Evolutionary conservation across 2,329 filamentous ascomycete species (phyloP).

Genomic region (Hypoxylon sp.): DNA sequence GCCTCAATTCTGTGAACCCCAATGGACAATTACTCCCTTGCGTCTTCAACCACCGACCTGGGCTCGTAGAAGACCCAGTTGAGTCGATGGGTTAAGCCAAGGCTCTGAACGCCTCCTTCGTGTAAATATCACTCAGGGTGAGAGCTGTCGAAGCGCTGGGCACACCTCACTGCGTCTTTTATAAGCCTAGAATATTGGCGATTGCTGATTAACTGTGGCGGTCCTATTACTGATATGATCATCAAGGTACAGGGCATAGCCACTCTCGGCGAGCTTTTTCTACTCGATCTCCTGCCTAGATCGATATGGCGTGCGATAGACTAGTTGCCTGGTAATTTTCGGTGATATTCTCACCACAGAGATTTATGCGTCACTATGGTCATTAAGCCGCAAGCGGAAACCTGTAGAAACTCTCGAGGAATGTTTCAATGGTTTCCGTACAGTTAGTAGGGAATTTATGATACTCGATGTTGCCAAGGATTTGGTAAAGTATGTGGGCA

Average conservation of each 20-base stretch:
- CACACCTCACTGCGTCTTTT: background rate
- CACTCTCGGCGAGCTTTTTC: background rate
- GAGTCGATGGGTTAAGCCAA: background rate
- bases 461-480: slow-evolving; percentile 19
- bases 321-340: background rate
- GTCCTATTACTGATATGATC: background rate
- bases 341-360: background rate
- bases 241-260: background rate
- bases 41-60: background rate
- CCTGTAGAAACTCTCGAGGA: background rate
- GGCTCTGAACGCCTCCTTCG: background rate
- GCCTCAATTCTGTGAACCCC: background rate
- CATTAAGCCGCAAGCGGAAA: background rate
- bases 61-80: background rate
- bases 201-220: background rate
- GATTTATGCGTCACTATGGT: background rate
- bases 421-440: background rate
- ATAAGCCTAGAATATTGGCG: background rate
- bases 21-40: background rate
- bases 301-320: background rate
- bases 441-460: background rate
- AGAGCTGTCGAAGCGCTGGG: background rate
- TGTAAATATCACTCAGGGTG: background rate
- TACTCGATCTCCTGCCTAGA: background rate
- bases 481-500: slow-evolving; percentile 6